Percentiles rank a stretch among this genome's conserved stretches.
These are phyloP conservation scores for Ustilago crameri DNA, from an alignment of 1,284 basidiomycete genomes.

Conservation along the genomic window DNA sequence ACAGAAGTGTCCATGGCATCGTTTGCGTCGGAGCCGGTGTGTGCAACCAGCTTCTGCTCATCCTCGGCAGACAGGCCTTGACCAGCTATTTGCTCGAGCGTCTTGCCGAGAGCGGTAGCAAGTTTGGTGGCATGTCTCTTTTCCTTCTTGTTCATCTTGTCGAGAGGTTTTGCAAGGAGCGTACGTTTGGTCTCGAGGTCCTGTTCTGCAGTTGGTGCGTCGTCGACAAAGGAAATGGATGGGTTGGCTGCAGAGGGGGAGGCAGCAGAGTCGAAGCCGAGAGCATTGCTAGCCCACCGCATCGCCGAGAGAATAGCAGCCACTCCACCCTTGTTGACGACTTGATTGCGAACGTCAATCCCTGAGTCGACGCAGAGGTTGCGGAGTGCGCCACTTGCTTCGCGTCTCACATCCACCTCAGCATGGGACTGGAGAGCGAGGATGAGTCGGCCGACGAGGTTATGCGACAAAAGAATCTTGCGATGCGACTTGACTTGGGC, in stretches of 20 bases:
- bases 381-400: constrained; percentile 64
- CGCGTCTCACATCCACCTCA: constrained; percentile 57
- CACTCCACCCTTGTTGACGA: constrained; percentile 55
- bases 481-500: constrained; percentile 51
- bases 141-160: constrained; percentile 67
- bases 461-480: constrained; percentile 44
- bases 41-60: constrained; percentile 22
- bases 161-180: constrained; percentile 56
- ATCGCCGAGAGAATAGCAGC: constrained; percentile 46
- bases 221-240: constrained; percentile 28
- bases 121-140: constrained; percentile 62
- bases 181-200: constrained; percentile 39
- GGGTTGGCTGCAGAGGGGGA: constrained; percentile 12
- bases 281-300: constrained; percentile 51
- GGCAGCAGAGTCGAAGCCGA: constrained; percentile 34
- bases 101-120: constrained; percentile 42
- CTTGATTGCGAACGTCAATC: constrained; percentile 45
- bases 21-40: not conserved
- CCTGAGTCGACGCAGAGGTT: constrained; percentile 65
- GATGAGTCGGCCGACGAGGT: constrained; percentile 56
- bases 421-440: constrained; percentile 53
- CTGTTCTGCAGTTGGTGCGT: constrained; percentile 29
- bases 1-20: constrained; percentile 19
- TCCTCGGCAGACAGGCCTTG: constrained; percentile 36
- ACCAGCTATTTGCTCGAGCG: constrained; percentile 32